Conservation (phyloP, 2,329 filamentous ascomycete genomes). For the Orbilia javanica region DNA sequence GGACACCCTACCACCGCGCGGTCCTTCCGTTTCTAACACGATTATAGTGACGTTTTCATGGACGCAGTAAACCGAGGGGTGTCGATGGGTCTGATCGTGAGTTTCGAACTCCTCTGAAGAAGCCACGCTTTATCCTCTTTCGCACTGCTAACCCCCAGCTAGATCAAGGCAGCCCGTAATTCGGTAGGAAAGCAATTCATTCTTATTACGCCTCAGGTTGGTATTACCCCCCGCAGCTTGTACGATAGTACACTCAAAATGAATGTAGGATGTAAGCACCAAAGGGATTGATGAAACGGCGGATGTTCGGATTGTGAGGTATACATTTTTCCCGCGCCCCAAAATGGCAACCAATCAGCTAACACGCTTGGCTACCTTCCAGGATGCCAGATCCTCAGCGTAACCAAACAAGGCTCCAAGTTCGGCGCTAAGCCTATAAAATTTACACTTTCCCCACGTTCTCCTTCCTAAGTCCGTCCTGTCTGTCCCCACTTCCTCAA, state of each 20-base stretch:
- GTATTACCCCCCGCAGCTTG: slow-evolving; percentile 70
- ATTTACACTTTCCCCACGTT: neutral
- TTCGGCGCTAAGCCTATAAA: neutral
- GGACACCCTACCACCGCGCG: slow-evolving; percentile 61
- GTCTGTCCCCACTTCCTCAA: neutral
- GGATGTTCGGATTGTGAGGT: slow-evolving; percentile 85
- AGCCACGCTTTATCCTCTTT: neutral
- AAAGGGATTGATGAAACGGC: slow-evolving; percentile 71
- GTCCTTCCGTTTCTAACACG: slow-evolving; percentile 56
- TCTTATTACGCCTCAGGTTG: slow-evolving; percentile 86
- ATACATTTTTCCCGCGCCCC: slow-evolving; percentile 61
- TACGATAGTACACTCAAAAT: neutral
- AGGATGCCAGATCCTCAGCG: slow-evolving; percentile 70
- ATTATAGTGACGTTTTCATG: slow-evolving; percentile 88
- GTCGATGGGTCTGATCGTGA: slow-evolving; percentile 91
- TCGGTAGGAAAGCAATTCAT: slow-evolving; percentile 95
- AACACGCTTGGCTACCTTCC: slow-evolving; percentile 47
- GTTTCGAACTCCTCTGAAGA: slow-evolving; percentile 63
- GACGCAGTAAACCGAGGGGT: slow-evolving; percentile 94
- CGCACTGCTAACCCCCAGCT: slow-evolving; percentile 60
- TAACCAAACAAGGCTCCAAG: slow-evolving; percentile 65
- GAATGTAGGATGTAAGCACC: slow-evolving; percentile 65
- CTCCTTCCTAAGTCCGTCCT: neutral
- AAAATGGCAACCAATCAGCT: slow-evolving; percentile 26
- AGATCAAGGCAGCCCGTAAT: slow-evolving; percentile 85